These are phyloP conservation scores for Candida adriatica DNA, from an alignment of 805 yeast species.

Conservation along the genomic window DNA sequence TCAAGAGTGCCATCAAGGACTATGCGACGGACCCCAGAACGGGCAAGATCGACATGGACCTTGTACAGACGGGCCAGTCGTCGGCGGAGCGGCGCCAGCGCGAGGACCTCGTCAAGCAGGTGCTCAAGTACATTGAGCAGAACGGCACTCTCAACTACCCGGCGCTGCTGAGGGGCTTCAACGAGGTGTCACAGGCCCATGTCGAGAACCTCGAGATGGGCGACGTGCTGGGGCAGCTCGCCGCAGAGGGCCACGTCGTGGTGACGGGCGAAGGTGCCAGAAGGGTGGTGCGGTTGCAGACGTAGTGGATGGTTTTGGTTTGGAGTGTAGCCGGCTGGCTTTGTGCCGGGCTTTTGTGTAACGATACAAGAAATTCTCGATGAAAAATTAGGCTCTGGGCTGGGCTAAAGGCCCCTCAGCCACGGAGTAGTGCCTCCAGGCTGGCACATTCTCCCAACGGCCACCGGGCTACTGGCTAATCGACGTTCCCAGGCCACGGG, in stretches of 20 bases:
- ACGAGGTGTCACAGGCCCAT: constrained; percentile 56
- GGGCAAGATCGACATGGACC: constrained; percentile 95
- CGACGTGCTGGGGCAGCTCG: constrained; percentile 60
- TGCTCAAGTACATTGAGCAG: constrained; percentile 48
- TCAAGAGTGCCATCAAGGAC: constrained; percentile 90
- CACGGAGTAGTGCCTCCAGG: too few relatives aligned
- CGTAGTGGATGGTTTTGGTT: too few relatives aligned
- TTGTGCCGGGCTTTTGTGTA: too few relatives aligned
- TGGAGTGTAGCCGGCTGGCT: too few relatives aligned
- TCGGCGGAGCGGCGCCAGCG: constrained; percentile 74
- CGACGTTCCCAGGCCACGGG: too few relatives aligned
- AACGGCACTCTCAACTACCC: constrained; percentile 48
- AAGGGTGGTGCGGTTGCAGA: constrained; percentile 51
- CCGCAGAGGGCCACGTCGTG: constrained; percentile 61
- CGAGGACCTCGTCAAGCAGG: constrained; percentile 62
- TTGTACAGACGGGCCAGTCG: constrained; percentile 94
- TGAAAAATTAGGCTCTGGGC: too few relatives aligned
- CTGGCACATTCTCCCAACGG: too few relatives aligned
- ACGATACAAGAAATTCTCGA: too few relatives aligned
- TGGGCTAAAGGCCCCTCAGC: too few relatives aligned
- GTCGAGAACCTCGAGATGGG: constrained; percentile 68
- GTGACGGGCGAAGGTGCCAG: constrained; percentile 69
- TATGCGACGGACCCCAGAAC: constrained; percentile 97
- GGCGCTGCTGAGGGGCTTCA: constrained; percentile 52
- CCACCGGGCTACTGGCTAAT: too few relatives aligned